Base-by-base conservation (phyloP, 2,329 filamentous ascomycete species). In the Phyllosticta citribraziliensis region DNA sequence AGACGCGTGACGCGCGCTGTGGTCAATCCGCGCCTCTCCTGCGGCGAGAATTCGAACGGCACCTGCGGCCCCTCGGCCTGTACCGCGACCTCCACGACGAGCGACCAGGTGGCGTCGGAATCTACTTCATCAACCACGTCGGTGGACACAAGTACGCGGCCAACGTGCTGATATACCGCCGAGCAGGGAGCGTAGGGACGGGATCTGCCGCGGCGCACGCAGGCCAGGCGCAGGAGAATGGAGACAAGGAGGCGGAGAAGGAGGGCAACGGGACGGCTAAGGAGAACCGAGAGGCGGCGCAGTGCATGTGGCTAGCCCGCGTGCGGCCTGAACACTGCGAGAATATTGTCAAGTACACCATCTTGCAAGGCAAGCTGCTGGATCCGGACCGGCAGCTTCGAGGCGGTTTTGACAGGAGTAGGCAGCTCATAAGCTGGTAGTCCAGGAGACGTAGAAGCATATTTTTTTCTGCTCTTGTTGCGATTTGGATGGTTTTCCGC, bases 71-170 rank as follows among this genome's bases (percentile, higher is more conserved):
- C 1, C 79, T 96, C 12, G 92, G 91, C 0, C 77, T 99, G 20
- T 92, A 88, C 73, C 86, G 94, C 30, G 93, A 97, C 71, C 76
- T 94, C 55, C 85, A 95, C 70, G 94, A 99, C 72, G 86, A 91
- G 73, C 79, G 94, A 62, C 91, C 92, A 0, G 93, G 93, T 11
- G 94, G 94, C 12, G 93, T 97, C 5, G 93, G 91, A 0, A 89
- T 99, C 65, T 96, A 96, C 76, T 97, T 97, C 72, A 95, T 97
- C 70, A 93, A 86, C 66, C 94, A 99, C 70, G 91, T 97, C 2
- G 94, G 94, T 27, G 94, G 94, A 0, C 94, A 99, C 79, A 97
- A 97, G 78, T 97, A 96, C 76, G 86, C 87, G 55, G 94, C 94
- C 27, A 99, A 99, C 69, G 85, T 97, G 67, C 89, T 99, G 79